Conservation (phyloP, 1,139 yeast species). For the Suhomyces panamericanus region DNA sequence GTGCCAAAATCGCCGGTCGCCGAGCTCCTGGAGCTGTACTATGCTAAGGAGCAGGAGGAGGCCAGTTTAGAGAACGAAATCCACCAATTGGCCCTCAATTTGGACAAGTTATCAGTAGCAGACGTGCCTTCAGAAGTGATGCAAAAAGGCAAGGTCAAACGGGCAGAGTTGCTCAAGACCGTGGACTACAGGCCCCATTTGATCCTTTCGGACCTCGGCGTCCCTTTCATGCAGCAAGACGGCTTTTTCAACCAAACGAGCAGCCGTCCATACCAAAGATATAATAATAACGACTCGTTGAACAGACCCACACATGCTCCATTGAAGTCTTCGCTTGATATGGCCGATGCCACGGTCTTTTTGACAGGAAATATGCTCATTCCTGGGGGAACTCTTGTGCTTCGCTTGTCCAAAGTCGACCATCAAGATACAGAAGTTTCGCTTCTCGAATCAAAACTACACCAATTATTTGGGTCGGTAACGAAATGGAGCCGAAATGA, state of each 20-base stretch:
- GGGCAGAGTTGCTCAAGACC: slow-evolving; percentile 10
- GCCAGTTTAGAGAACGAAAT: slow-evolving; percentile 20
- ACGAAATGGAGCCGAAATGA: slow-evolving; percentile 19
- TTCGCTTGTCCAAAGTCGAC: slow-evolving; percentile 70
- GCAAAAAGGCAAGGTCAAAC: slow-evolving; percentile 8
- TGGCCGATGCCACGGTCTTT: slow-evolving; percentile 88
- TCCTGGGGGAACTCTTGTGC: slow-evolving; percentile 69
- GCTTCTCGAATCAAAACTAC: slow-evolving; percentile 55
- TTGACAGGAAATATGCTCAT: slow-evolving; percentile 68
- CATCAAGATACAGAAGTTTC: slow-evolving; percentile 52
- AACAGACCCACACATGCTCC: slow-evolving; percentile 29
- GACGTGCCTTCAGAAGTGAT: slow-evolving; percentile 15
- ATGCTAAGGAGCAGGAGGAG: slow-evolving; percentile 31
- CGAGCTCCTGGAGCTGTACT: slow-evolving; percentile 25
- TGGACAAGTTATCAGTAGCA: slow-evolving; percentile 16
- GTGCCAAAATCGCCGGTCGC: slow-evolving; percentile 1
- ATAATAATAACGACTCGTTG: slow-evolving; percentile 27
- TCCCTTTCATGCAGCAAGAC: slow-evolving; percentile 62
- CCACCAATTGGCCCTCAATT: slow-evolving; percentile 17
- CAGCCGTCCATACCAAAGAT: slow-evolving; percentile 62
- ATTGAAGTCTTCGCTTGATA: slow-evolving; percentile 46
- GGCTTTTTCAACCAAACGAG: slow-evolving; percentile 74
- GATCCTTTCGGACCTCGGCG: slow-evolving; percentile 85
- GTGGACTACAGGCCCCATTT: slow-evolving; percentile 46
- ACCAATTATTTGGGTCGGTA: slow-evolving; percentile 57